phyloP scores from a whole-genome alignment of 805 yeast species.

The Saturnispora saitoi region DNA sequence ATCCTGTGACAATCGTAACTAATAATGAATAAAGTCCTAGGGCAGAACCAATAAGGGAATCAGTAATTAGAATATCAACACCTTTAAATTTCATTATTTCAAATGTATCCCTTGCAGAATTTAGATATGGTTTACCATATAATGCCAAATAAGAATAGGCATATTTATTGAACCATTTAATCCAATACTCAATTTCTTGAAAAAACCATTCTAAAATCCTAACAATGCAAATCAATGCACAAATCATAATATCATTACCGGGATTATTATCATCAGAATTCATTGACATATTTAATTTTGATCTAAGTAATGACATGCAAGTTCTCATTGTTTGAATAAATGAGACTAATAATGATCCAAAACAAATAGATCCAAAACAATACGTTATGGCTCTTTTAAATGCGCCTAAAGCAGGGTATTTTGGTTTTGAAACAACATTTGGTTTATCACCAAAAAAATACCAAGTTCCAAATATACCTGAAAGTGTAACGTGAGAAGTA shows the following conservation, averaged over 20 bases:
- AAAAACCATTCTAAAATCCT: constrained; percentile 63
- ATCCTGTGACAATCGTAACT: constrained; percentile 40
- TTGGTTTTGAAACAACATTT: constrained; percentile 49
- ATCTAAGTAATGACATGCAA: constrained; percentile 42
- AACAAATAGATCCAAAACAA: constrained; percentile 85
- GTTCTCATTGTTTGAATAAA: constrained; percentile 58
- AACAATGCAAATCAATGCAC: constrained; percentile 35
- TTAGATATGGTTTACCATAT: constrained; percentile 71
- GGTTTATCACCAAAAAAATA: constrained; percentile 46
- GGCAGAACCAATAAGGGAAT: constrained; percentile 72
- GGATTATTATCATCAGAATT: constrained; percentile 36
- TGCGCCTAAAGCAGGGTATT: constrained; percentile 72
- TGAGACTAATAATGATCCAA: constrained; percentile 71
- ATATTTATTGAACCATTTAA: constrained; percentile 80
- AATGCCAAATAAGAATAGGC: constrained; percentile 83
- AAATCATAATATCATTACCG: constrained; percentile 43
- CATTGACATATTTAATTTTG: constrained; percentile 21
- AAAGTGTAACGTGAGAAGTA: constrained; percentile 68
- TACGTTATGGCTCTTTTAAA: constrained; percentile 69
- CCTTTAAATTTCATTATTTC: constrained; percentile 71
- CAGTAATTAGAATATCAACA: constrained; percentile 75
- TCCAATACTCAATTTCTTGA: constrained; percentile 31
- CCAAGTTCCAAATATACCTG: constrained; percentile 90
- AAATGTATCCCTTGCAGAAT: constrained; percentile 78
- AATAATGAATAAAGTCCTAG: constrained; percentile 68